A percentile compares a stretch with the other conserved stretches of the same genome.
These are phyloP conservation scores for Dalechampia spathulata DNA, from an alignment of 441 rosid genomes.

Conservation along the genomic window DNA sequence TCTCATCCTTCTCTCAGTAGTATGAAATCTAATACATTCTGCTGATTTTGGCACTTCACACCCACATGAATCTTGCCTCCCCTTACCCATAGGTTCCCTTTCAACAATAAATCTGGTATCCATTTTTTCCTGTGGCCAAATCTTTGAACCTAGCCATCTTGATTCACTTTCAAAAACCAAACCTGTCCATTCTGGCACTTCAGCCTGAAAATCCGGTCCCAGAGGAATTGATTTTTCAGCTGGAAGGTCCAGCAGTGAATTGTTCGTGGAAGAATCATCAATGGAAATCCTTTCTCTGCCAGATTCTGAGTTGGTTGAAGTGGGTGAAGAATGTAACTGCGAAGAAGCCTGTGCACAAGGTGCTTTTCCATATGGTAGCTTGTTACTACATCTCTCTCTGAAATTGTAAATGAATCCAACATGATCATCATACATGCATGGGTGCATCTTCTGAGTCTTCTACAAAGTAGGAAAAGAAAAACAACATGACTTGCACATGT, in stretches of 20 bases:
- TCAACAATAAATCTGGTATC: constrained; percentile 38
- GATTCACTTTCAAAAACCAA: constrained; percentile 43
- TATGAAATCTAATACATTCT: constrained; percentile 71
- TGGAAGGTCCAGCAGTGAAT: constrained; percentile 31
- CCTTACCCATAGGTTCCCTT: constrained; percentile 85
- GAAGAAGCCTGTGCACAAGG: constrained; percentile 22
- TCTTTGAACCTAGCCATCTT: constrained; percentile 66
- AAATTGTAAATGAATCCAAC: constrained; percentile 60
- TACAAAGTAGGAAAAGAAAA: constrained; percentile 20
- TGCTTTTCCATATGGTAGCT: constrained; percentile 16
- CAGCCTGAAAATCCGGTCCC: constrained; percentile 67
- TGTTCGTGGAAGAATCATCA: constrained; percentile 23
- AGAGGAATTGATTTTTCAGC: constrained; percentile 33
- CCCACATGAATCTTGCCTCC: constrained; percentile 73
- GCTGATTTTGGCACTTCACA: constrained; percentile 49
- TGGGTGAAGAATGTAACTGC: constrained; percentile 18
- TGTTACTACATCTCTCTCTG: constrained; percentile 52
- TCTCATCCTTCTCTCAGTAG: constrained; percentile 39
- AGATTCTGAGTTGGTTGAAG: constrained; percentile 21
- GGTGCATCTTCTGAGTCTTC: constrained; percentile 79
- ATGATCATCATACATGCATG: constrained; percentile 62
- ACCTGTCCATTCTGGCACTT: constrained; percentile 64
- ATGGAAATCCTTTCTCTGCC: constrained; percentile 12
- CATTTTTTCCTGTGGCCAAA: constrained; percentile 61
- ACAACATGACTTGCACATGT: not conserved